Evolutionary conservation across 2,329 filamentous ascomycete genomes (phyloP), one percentile per base, ranked within the genome.

Genomic region (Bertia moriformis): DNA sequence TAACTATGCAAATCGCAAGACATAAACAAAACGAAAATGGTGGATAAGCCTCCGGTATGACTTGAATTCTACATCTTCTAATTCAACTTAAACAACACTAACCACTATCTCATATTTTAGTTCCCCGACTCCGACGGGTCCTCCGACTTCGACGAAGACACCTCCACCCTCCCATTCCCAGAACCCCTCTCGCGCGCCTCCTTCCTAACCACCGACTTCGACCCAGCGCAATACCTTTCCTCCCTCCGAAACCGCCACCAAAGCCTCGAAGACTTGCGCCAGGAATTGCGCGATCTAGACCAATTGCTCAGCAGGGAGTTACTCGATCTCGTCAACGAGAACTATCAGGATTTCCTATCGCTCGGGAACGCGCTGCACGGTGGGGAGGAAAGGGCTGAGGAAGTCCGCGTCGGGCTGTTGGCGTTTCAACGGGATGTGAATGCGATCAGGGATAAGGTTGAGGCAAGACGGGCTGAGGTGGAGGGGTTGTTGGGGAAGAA

Each of bases 321-420:
- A 2, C 69, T 98, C 14, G 89, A 95, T 60, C 73, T 98, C 4
- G 91, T 98, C 47, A 98, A 98, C 54, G 73, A 81, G 39, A 93
- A 98, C 59, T 96, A 98, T 56, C 81, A 86, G 37, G 83, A 89
- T 41, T 98, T 98, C 49, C 60, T 98, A 3, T 79, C 78, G 0
- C 62, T 98, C 0, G 93, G 91, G 0, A 76, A 72, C 37, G 83
- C 86, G 49, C 62, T 98, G 33, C 74, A 76, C 40, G 88, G 88
- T 2, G 93, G 93, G 4, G 88, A 93, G 51, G 89, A 95, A 50
- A 83, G 80, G 55, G 80, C 95, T 1, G 88, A 93, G 54, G 86
- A 93, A 52, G 81, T 96, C 20, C 73, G 85, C 33, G 83, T 98
- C 0, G 86, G 87, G 0, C 60, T 98, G 40, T 57, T 96, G 43